These are phyloP conservation scores for Sphenostylis stenocarpa DNA, from an alignment of 306 rosid genomes.

Conservation along the genomic window DNA sequence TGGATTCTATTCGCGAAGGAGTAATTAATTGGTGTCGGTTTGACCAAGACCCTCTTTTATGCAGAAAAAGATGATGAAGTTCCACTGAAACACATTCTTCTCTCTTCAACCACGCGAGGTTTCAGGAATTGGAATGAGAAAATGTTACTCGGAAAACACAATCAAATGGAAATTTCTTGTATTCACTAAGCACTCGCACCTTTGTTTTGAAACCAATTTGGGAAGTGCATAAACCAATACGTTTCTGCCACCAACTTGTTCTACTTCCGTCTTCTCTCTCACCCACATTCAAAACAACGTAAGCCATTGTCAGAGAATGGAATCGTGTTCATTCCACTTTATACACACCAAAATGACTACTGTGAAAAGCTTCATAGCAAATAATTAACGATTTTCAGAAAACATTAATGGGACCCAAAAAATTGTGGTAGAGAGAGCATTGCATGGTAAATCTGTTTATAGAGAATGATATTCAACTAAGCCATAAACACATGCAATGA, in stretches of 20 bases:
- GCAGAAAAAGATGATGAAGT: background rate
- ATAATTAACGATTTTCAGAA: background rate
- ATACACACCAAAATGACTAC: background rate
- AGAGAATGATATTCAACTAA: background rate
- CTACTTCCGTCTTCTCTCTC: background rate
- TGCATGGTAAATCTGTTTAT: background rate
- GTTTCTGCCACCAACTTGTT: background rate
- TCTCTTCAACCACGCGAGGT: background rate
- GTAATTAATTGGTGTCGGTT: conserved; percentile 18
- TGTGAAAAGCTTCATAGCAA: background rate
- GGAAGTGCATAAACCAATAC: background rate
- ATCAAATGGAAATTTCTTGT: background rate
- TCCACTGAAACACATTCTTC: background rate
- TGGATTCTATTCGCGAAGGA: background rate
- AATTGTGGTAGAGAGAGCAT: background rate
- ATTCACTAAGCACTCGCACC: background rate
- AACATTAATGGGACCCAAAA: background rate
- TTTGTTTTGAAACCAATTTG: conserved; percentile 14
- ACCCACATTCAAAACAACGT: background rate
- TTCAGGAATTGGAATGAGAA: background rate
- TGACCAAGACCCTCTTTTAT: conserved; percentile 2
- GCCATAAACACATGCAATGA: background rate
- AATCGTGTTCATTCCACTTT: background rate
- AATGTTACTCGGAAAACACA: background rate
- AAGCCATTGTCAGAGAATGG: background rate